Percentiles rank a stretch among this genome's conserved stretches.
phyloP scores from a whole-genome alignment of 192 early-diverging fungal genomes.

The Mortierella hygrophila region DNA sequence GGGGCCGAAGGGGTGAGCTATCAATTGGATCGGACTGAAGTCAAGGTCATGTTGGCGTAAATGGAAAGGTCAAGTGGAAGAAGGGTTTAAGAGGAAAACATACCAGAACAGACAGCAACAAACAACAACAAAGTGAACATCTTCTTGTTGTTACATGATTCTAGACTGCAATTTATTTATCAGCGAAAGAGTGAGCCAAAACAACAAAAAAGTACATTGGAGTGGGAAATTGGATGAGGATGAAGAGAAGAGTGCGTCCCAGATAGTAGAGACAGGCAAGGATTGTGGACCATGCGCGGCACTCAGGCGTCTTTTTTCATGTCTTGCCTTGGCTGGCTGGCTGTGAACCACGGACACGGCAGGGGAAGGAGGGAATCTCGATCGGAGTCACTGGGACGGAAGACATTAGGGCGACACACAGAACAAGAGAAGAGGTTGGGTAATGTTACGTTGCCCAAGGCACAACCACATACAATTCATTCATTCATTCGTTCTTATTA shows the following conservation, averaged over 20 bases:
- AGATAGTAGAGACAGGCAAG: background rate
- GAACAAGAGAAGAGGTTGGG: background rate
- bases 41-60: background rate
- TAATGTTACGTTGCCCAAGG: slow-evolving; percentile 2
- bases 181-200: background rate
- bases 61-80: background rate
- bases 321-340: background rate
- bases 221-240: background rate
- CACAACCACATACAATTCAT: background rate
- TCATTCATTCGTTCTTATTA: slow-evolving; percentile 1
- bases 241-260: background rate
- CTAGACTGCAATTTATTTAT: background rate
- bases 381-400: background rate
- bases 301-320: background rate
- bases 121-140: background rate
- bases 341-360: background rate
- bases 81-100: background rate
- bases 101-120: background rate
- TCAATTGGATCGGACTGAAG: background rate
- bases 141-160: background rate
- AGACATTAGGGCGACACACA: background rate
- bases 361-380: background rate
- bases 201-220: background rate
- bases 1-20: background rate
- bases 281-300: background rate